phyloP scores from a whole-genome alignment of 768 basidiomycete genomes.

The Xerocomus brunneocitrinus region DNA sequence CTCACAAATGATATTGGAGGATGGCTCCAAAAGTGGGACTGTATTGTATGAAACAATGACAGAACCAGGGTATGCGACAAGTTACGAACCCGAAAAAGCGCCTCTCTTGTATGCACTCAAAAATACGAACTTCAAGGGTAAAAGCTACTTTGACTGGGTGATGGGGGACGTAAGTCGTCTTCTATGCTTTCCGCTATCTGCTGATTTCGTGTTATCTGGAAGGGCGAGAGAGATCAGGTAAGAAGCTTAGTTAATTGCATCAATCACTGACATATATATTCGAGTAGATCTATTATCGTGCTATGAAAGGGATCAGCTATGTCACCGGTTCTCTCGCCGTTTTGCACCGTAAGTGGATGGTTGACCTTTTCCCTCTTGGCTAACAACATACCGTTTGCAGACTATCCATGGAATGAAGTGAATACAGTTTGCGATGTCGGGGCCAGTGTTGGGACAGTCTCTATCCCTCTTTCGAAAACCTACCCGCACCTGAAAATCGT shows the following conservation, averaged over 20 bases:
- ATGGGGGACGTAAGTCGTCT: constrained; percentile 14
- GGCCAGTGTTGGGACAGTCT: constrained; percentile 25
- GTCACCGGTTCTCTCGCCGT: constrained; percentile 16
- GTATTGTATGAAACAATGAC: constrained; percentile 24
- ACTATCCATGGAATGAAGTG: constrained; percentile 24
- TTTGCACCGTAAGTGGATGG: constrained; percentile 17
- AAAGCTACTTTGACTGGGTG: constrained; percentile 21
- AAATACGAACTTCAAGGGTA: constrained; percentile 12
- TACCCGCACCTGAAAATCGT: constrained; percentile 25
- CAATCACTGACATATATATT: background rate
- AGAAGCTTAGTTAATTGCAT: background rate
- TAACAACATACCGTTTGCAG: constrained; percentile 2
- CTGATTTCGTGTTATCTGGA: no score
- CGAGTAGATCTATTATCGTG: constrained; percentile 19
- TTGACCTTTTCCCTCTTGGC: background rate
- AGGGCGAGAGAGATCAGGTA: constrained; percentile 19
- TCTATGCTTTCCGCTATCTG: background rate
- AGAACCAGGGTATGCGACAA: constrained; percentile 22
- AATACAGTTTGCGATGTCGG: constrained; percentile 28
- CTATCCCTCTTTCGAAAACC: constrained; percentile 23
- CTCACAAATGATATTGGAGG: constrained; percentile 5
- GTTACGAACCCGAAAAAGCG: constrained; percentile 18
- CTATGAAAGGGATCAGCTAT: constrained; percentile 13
- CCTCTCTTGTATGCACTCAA: constrained; percentile 20
- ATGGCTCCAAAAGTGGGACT: constrained; percentile 12